A percentile compares a stretch with the other conserved stretches of the same genome.
Conservation (phyloP, 176 grass and related monocot species). For the Musa acuminata region DNA sequence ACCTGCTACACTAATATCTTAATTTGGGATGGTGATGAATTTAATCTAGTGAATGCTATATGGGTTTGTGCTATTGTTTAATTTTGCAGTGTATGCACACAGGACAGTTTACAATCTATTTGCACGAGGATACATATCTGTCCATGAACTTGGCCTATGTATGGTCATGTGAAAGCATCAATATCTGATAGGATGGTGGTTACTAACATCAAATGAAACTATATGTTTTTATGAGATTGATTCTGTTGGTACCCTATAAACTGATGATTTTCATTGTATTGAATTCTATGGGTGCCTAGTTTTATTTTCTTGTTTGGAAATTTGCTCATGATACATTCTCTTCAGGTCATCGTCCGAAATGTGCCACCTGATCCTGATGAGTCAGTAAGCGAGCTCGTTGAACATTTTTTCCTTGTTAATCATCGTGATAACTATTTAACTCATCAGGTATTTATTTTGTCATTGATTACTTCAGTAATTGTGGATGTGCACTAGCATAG, state of each 20-base stretch:
- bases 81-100: too few species aligned
- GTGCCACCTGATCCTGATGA: slow-evolving; percentile 88
- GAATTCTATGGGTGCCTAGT: background rate
- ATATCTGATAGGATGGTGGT: background rate
- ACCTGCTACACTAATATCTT: too few species aligned
- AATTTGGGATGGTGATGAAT: too few species aligned
- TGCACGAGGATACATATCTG: too few species aligned
- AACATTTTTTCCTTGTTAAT: slow-evolving; percentile 99
- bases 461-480: slow-evolving; percentile 16
- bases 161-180: background rate
- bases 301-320: slow-evolving; percentile 1
- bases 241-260: too few species aligned
- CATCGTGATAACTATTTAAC: slow-evolving; percentile 86
- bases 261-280: too few species aligned
- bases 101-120: too few species aligned
- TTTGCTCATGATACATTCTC: slow-evolving; percentile 20
- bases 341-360: slow-evolving; percentile 90
- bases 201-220: background rate
- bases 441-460: slow-evolving; percentile 57
- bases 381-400: slow-evolving; percentile 81
- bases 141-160: background rate
- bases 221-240: slow-evolving; percentile 6
- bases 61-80: too few species aligned
- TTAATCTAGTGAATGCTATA: too few species aligned
- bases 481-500: background rate